Evolutionary conservation across 768 basidiomycete genomes (phyloP).

Genomic region (Mycena amicta): DNA sequence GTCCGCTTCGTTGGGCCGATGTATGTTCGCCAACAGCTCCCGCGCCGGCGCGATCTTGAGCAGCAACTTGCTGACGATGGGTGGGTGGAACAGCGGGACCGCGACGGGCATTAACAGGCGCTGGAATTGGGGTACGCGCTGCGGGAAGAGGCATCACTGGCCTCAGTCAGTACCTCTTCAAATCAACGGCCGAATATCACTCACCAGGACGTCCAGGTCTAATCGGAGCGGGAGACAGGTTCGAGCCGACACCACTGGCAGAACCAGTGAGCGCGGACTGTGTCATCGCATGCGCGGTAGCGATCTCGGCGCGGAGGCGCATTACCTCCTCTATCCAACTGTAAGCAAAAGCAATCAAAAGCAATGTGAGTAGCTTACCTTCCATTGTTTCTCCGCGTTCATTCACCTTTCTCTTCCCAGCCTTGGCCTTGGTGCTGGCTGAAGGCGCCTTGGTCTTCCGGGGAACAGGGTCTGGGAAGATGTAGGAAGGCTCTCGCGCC

Average conservation of each 20-base stretch:
- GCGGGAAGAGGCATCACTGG: no score
- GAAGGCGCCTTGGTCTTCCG: no score
- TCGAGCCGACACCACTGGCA: no score
- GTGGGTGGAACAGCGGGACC: no score
- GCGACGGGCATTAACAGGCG: neutral
- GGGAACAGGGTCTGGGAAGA: no score
- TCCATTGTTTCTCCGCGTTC: neutral
- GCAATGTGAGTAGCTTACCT: neutral
- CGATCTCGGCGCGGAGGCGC: neutral
- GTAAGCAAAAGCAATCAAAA: neutral
- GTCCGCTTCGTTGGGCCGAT: neutral
- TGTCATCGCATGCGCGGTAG: neutral
- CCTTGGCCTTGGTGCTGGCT: no score
- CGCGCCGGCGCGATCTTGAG: neutral
- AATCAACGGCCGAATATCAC: no score
- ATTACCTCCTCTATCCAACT: neutral
- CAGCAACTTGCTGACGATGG: neutral
- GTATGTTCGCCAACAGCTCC: neutral
- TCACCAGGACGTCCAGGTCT: no score
- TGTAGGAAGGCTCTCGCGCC: no score
- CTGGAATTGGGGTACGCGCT: no score
- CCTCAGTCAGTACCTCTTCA: no score
- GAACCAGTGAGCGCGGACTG: neutral
- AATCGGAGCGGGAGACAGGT: no score
- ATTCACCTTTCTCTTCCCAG: neutral